Evolutionary conservation across 768 basidiomycete species (phyloP).

Genomic region (Lentinula guzmanii): DNA sequence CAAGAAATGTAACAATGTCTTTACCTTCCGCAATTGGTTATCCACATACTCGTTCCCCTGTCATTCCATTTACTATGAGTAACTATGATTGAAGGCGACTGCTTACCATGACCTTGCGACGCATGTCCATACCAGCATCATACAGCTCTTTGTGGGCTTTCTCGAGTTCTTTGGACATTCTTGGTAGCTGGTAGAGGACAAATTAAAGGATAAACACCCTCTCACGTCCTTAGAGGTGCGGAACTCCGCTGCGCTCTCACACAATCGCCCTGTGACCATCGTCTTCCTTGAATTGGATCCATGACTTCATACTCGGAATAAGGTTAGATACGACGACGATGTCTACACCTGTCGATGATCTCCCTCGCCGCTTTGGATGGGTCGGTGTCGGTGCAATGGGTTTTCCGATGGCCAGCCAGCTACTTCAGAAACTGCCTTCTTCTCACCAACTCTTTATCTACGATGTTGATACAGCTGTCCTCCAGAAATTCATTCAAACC

Average conservation of each 20-base stretch:
- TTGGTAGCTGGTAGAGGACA: not conserved
- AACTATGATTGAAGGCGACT: not conserved
- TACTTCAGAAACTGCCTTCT: conserved; percentile 23
- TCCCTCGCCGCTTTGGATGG: conserved; percentile 27
- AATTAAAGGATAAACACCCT: not conserved
- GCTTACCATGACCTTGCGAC: conserved; percentile 37
- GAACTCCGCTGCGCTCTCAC: not conserved
- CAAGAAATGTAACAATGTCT: not conserved
- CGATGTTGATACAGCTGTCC: conserved; percentile 24
- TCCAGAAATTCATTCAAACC: conserved; percentile 21
- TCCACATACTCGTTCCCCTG: conserved; percentile 40
- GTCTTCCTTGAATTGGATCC: not conserved
- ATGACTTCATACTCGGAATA: not conserved
- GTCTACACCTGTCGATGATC: not conserved
- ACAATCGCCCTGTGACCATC: not conserved
- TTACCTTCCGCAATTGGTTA: conserved; percentile 29
- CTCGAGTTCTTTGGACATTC: conserved; percentile 8
- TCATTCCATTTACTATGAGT: not conserved
- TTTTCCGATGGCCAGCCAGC: conserved; percentile 34
- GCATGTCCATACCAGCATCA: conserved; percentile 32
- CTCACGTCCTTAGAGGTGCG: not conserved
- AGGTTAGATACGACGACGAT: not conserved
- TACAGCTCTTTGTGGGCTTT: conserved; percentile 34
- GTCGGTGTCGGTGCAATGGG: conserved; percentile 40
- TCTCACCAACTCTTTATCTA: conserved; percentile 24